Conservation (phyloP, 768 basidiomycete genomes). For the Suillus weaverae region DNA sequence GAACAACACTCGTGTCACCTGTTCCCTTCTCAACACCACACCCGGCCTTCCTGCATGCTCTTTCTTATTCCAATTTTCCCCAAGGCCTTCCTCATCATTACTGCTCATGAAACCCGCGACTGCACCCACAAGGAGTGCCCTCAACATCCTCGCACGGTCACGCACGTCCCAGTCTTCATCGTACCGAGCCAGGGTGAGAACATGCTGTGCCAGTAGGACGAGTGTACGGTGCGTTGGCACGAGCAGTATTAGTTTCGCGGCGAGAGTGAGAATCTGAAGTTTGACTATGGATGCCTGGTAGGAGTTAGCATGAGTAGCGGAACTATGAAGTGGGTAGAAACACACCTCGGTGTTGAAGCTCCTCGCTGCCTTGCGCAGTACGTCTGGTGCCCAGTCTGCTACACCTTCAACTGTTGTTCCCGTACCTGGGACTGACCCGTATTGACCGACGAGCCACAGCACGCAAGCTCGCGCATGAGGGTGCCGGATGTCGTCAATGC, state of each 20-base stretch:
- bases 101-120: constrained; percentile 37
- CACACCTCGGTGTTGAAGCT: constrained; percentile 70
- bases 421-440: constrained; percentile 47
- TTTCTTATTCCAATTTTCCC: neutral
- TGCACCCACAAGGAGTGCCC: constrained; percentile 64
- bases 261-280: constrained; percentile 81
- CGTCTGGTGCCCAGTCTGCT: constrained; percentile 84
- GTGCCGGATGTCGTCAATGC: constrained; percentile 78
- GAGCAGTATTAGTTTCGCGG: constrained; percentile 78
- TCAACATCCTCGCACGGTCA: constrained; percentile 82
- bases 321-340: neutral
- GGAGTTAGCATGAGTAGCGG: neutral
- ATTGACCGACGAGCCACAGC: constrained; percentile 92
- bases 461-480: constrained; percentile 84
- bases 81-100: constrained; percentile 41
- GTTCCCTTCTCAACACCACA: constrained; percentile 80
- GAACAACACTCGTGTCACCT: constrained; percentile 77
- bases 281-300: constrained; percentile 66
- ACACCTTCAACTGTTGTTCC: constrained; percentile 52
- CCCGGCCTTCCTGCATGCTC: constrained; percentile 32
- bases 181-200: constrained; percentile 83
- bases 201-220: constrained; percentile 61
- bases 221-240: constrained; percentile 54
- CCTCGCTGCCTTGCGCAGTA: constrained; percentile 77
- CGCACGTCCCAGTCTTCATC: constrained; percentile 89